Base-by-base conservation (phyloP, 2,329 filamentous ascomycete species). In the Xylaria sp. region DNA sequence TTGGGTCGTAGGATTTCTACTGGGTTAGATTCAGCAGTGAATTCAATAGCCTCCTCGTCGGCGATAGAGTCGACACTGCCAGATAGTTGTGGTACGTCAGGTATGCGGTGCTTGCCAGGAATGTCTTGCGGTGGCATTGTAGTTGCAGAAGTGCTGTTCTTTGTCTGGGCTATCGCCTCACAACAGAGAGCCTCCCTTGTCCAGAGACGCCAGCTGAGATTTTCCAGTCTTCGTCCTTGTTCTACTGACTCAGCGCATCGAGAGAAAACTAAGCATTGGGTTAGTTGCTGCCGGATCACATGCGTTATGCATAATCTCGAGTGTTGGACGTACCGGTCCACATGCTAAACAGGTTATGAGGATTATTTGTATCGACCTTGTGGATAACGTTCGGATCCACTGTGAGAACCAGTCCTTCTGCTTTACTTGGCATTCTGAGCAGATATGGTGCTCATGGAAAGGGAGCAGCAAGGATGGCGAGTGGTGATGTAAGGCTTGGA, bases 161-260 rank as follows among this genome's bases (percentile, higher is more conserved):
- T 79, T 71, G 83, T 81, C 70, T 84, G 82, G 62, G 84, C 82
- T 40, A 84, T 51, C n/a, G 57, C 85, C 66, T 92, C 89, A 78
- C 90, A 94, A 79, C 94, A 96, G 72, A 97, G 92, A 11, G 92
- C 94, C 76, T 98, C 94, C 72, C 93, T 87, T 72, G 92, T 96
- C 94, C 94, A 98, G 65, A 98, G 81, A 72, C 95, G 85, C 95
- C 95, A 98, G 76, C 91, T 96, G 67, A 99, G 83, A 80, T 99
- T 98, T 77, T 98, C 95, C 75, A 97, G 83, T 73, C 95, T 86
- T 74, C 92, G 89, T 60, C 95, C 95, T 78, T 98, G 91, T 76
- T 97, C 92, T 76, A 98, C 90, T 55, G 94, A 95, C 74, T 95
- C 92, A 74, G 93, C 92, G 78, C 94, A 97, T 79, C 93, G 92